A percentile compares a stretch with the other conserved stretches of the same genome.
These are phyloP conservation scores for Pleurotus ostreatus DNA, from an alignment of 768 basidiomycete genomes.

Conservation along the genomic window DNA sequence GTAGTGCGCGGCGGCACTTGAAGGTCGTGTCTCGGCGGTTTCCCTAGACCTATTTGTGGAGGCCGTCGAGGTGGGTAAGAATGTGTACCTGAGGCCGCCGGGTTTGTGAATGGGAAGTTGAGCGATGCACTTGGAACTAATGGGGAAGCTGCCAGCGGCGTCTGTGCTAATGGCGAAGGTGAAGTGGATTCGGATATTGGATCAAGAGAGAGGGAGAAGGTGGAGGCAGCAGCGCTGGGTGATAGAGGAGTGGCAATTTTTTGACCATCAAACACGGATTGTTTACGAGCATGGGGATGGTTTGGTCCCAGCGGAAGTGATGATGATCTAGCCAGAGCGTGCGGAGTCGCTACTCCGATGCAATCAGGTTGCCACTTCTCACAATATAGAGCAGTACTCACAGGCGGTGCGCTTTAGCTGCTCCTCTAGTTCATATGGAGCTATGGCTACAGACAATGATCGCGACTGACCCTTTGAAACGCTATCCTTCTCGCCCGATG, in stretches of 20 bases:
- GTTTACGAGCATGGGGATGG: constrained; percentile 78
- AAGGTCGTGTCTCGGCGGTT: constrained; percentile 24
- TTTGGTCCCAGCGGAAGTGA: constrained; percentile 49
- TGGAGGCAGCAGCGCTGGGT: constrained; percentile 40
- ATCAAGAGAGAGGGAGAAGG: constrained; percentile 45
- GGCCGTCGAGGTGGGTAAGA: constrained; percentile 18
- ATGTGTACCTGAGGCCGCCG: constrained; percentile 8
- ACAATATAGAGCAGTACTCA: not conserved
- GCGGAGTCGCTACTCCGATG: not conserved
- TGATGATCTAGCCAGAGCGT: constrained; percentile 45
- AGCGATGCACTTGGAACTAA: constrained; percentile 7
- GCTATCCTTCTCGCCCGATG: constrained; percentile 39
- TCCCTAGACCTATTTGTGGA: constrained; percentile 44
- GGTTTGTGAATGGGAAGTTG: constrained; percentile 17
- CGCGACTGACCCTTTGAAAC: constrained; percentile 44
- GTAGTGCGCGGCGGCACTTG: constrained; percentile 31
- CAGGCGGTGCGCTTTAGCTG: constrained; percentile 25
- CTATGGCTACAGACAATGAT: constrained; percentile 65
- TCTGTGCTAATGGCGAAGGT: constrained; percentile 32
- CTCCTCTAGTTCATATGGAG: constrained; percentile 42
- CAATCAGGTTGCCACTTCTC: not conserved
- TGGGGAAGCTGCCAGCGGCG: constrained; percentile 22
- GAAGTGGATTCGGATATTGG: constrained; percentile 41
- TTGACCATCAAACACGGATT: constrained; percentile 57
- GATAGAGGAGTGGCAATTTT: constrained; percentile 24